Base-by-base conservation (phyloP, 106 monocot species). In the Dendrobium catenatum region DNA sequence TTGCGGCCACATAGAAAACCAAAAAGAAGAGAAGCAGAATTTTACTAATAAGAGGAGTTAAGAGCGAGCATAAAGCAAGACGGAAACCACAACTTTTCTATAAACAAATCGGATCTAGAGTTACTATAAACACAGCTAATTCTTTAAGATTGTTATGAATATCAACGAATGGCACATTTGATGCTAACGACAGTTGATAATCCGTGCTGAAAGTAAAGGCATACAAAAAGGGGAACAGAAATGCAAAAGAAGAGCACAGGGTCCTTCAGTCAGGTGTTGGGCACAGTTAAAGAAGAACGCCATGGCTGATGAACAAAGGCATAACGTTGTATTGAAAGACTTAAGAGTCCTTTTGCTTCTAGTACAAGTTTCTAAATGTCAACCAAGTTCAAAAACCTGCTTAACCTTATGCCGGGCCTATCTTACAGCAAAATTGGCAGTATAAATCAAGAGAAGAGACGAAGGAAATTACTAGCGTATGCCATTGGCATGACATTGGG, bases 401-500 rank as follows among this genome's bases (percentile, higher is more conserved):
- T 2, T n/a, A 22, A 26, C 5, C 33, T 72, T 40, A 17, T 7
- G 22, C 16, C 40, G 24, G 11, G 40, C 15, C 72, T 72, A 75
- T 75, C 43, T 44, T 75, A 42, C 20, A 76, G 76, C 47, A 49
- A 76, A 76, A 48, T 22, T 22, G n/a, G 20, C 22, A 15, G 47
- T 46, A 26, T 27, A 49, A 44, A 81, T 92, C 84, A 97, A 17
- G 93, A 91, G 85, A 97, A 94, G 82, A 97, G 73, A 15, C 91
- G 79, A 22, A 98, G 78, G 82, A 98, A 98, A 68, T 98, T 98
- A 85, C 68, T 95, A 4, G 98, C 95, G 79, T 95, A 98, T 8
- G 98, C 98, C 98, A 98, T 98, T 17, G 98, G 98, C 90, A 93
- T 95, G 15, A 98, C 95, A 82, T 98, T 91, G 2, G 98, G 98